A percentile compares a stretch with the other conserved stretches of the same genome.
These are phyloP conservation scores for Ophiocordyceps robertsii DNA, from an alignment of 2,329 filamentous ascomycete species.

Conservation along the genomic window DNA sequence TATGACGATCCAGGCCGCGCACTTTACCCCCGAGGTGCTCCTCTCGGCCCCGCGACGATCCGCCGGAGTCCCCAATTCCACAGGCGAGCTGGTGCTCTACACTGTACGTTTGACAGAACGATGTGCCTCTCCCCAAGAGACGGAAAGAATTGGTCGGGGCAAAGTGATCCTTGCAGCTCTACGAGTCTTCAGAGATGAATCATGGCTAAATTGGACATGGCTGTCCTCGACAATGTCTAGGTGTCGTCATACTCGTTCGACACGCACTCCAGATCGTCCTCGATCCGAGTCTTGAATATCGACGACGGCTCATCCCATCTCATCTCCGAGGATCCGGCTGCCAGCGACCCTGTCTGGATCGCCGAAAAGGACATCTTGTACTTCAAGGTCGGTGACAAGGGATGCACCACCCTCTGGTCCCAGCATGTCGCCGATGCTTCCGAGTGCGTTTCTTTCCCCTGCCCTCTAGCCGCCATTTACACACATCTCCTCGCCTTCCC, in stretches of 20 bases:
- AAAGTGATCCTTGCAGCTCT: too few relatives aligned
- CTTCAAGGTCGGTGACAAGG: slow-evolving; percentile 37
- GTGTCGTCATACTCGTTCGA: slow-evolving; percentile 70
- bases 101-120: slow-evolving; percentile 27
- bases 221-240: slow-evolving; percentile 16
- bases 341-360: slow-evolving; percentile 66
- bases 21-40: slow-evolving; percentile 66
- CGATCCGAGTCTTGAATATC: slow-evolving; percentile 61
- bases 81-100: slow-evolving; percentile 52
- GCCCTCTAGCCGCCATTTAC: background rate
- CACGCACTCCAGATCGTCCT: slow-evolving; percentile 51
- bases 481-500: background rate
- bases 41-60: slow-evolving; percentile 64
- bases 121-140: background rate
- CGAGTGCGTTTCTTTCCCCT: slow-evolving; percentile 17
- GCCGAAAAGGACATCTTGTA: slow-evolving; percentile 47
- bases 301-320: slow-evolving; percentile 49
- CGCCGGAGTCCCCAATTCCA: slow-evolving; percentile 53
- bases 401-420: slow-evolving; percentile 31
- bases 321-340: slow-evolving; percentile 50
- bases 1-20: slow-evolving; percentile 59
- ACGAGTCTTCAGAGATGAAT: too few relatives aligned
- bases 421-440: slow-evolving; percentile 18
- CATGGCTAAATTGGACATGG: too few relatives aligned
- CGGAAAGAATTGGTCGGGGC: background rate